phyloP scores from a whole-genome alignment of 2,329 filamentous ascomycete genomes.

The Alternaria brassicae region DNA sequence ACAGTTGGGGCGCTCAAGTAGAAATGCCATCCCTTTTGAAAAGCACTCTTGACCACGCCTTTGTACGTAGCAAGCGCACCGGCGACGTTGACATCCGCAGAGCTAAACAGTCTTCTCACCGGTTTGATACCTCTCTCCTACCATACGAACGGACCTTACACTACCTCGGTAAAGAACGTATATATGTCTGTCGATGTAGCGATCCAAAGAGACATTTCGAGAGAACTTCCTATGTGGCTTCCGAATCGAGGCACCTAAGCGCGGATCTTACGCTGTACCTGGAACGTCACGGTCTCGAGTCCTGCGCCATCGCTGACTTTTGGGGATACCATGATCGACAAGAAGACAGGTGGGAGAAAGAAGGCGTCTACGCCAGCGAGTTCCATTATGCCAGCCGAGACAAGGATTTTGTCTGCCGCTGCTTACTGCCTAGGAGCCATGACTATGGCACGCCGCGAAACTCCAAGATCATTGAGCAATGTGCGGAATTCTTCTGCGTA shows the following conservation, averaged over 20 bases:
- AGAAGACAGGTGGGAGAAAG: constrained; percentile 5
- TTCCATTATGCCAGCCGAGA: constrained; percentile 24
- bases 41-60: not conserved
- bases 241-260: constrained; percentile 10
- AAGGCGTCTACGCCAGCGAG: constrained; percentile 6
- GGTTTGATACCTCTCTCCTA: not conserved
- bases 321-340: not conserved
- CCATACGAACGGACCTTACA: constrained; percentile 5
- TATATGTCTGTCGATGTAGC: constrained; percentile 12
- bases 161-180: constrained; percentile 3
- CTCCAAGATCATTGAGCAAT: constrained; percentile 22
- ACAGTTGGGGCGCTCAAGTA: not conserved
- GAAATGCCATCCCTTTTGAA: not conserved
- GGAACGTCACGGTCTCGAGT: constrained; percentile 7
- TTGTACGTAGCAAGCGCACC: constrained; percentile 17
- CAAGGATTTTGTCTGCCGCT: constrained; percentile 27
- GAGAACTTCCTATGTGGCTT: not conserved
- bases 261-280: constrained; percentile 19
- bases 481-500: constrained; percentile 20
- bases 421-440: constrained; percentile 2
- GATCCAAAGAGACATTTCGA: constrained; percentile 5
- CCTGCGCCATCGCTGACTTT: constrained; percentile 7
- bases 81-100: constrained; percentile 11
- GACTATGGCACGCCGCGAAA: constrained; percentile 7
- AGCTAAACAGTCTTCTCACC: not conserved